These are phyloP conservation scores for Pyricularia sp. DNA, from an alignment of 2,329 filamentous ascomycete species.

Conservation along the genomic window DNA sequence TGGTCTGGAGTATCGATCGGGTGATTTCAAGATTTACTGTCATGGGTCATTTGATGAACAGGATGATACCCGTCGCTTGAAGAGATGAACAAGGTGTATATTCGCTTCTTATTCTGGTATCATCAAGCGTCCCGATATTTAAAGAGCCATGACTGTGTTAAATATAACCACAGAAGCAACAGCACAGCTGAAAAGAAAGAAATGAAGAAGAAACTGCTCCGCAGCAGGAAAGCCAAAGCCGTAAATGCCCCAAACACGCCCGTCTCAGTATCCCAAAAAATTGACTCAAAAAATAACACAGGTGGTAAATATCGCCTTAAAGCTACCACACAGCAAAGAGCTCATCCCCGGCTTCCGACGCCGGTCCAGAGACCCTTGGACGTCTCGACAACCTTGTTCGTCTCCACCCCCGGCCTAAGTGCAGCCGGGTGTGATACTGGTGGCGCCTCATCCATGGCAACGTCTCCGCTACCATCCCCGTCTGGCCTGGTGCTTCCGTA, in stretches of 20 bases:
- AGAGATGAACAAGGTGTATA: background rate
- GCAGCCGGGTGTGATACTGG: slow-evolving; percentile 29
- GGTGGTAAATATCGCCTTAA: background rate
- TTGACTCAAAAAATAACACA: background rate
- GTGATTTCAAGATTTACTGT: too few relatives aligned
- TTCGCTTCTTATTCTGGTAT: background rate
- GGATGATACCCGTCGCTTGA: background rate
- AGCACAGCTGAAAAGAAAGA: background rate
- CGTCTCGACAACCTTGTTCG: slow-evolving; percentile 51
- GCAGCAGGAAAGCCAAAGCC: background rate
- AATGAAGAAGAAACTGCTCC: background rate
- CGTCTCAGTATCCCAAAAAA: background rate
- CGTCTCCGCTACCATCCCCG: slow-evolving; percentile 25
- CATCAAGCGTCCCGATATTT: background rate
- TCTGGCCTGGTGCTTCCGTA: slow-evolving; percentile 32
- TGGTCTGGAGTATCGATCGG: too few relatives aligned
- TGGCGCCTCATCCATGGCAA: slow-evolving; percentile 38
- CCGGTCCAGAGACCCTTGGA: slow-evolving; percentile 53
- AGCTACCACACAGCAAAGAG: background rate
- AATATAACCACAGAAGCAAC: background rate
- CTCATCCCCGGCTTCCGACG: slow-evolving; percentile 14
- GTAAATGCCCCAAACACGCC: background rate
- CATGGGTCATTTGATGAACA: too few relatives aligned
- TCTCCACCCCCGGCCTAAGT: slow-evolving; percentile 44
- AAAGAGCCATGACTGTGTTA: background rate